Evolutionary conservation across 306 rosid species (phyloP).

Genomic region (Prunus mira): DNA sequence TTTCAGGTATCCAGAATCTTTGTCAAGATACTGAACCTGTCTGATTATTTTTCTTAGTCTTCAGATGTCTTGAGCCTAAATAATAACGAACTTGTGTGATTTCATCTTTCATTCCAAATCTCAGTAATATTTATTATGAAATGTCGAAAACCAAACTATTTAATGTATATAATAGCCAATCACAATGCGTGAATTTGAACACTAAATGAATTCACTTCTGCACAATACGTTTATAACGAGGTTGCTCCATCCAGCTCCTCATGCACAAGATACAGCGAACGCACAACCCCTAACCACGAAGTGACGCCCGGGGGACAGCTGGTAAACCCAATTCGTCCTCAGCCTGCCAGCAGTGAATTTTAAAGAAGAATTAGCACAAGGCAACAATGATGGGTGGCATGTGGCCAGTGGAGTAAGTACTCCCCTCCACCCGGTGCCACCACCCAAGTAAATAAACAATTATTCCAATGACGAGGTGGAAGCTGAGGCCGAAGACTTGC

Average conservation of each 20-base stretch:
- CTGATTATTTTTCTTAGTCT: too few relatives aligned
- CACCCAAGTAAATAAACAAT: too few relatives aligned
- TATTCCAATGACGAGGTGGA: too few relatives aligned
- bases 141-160: background rate
- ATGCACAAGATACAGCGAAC: slow-evolving; percentile 6
- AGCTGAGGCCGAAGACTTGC: background rate
- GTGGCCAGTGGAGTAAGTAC: background rate
- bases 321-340: slow-evolving; percentile 92
- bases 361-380: slow-evolving; percentile 18
- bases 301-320: slow-evolving; percentile 78
- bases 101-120: background rate
- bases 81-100: background rate
- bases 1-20: too few relatives aligned
- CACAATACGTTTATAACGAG: slow-evolving; percentile 55
- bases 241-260: background rate
- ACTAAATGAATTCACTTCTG: slow-evolving; percentile 36
- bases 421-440: too few relatives aligned
- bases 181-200: slow-evolving; percentile 16
- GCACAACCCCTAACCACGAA: slow-evolving; percentile 53
- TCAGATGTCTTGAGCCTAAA: background rate
- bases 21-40: too few relatives aligned
- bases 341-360: slow-evolving; percentile 43
- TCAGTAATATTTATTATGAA: background rate
- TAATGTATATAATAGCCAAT: background rate
- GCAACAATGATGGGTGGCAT: background rate